phyloP scores from a whole-genome alignment of 106 monocot species.

The Acanthochlamys bracteata region DNA sequence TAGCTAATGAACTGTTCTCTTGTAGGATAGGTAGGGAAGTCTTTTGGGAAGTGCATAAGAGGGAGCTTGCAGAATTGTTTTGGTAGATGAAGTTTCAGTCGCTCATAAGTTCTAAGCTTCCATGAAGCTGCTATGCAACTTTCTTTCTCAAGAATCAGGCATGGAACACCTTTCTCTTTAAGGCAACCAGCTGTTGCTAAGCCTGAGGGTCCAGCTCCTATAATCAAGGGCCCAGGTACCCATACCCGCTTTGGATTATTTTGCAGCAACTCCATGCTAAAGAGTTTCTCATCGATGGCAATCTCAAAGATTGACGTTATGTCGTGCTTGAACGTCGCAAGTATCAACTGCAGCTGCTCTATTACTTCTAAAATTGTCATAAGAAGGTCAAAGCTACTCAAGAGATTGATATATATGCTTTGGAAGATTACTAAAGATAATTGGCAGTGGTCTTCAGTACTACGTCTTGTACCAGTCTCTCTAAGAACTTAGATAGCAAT shows the following conservation, averaged over 20 bases:
- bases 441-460: too few species aligned
- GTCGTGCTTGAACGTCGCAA: background rate
- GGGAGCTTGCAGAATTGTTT: conserved; percentile 76
- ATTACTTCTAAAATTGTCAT: conserved; percentile 1
- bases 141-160: conserved; percentile 60
- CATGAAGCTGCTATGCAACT: conserved; percentile 57
- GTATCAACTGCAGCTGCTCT: background rate
- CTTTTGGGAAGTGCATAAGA: conserved; percentile 47
- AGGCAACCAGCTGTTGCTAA: conserved; percentile 72
- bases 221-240: conserved; percentile 65
- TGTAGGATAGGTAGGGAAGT: conserved; percentile 63
- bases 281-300: conserved; percentile 8
- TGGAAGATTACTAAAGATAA: background rate
- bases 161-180: conserved; percentile 51
- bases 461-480: too few species aligned
- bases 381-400: background rate
- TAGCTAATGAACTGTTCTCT: conserved; percentile 69
- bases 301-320: conserved; percentile 1
- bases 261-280: background rate
- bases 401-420: background rate
- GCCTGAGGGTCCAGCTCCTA: conserved; percentile 80
- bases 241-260: conserved; percentile 31
- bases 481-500: too few species aligned
- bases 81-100: conserved; percentile 72
- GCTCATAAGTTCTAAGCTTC: conserved; percentile 65